A percentile compares a stretch with the other conserved stretches of the same genome.
Evolutionary conservation across 2,329 filamentous ascomycete genomes (phyloP).

Genomic region (Cercospora sp.): DNA sequence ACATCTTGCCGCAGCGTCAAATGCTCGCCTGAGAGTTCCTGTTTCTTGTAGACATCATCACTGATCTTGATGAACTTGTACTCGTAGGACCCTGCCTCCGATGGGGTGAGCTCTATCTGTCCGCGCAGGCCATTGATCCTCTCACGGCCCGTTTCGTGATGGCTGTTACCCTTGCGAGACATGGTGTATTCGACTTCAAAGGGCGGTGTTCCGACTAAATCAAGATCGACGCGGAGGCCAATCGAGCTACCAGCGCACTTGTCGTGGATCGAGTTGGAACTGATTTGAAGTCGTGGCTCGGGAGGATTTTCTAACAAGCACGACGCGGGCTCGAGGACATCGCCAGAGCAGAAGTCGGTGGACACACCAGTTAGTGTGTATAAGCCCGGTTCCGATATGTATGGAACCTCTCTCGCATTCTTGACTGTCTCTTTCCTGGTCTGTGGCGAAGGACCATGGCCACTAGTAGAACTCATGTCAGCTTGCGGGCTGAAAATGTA

Average conservation of each 20-base stretch:
- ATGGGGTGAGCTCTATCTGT: slow-evolving; percentile 81
- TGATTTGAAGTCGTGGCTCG: slow-evolving; percentile 74
- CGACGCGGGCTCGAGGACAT: slow-evolving; percentile 90
- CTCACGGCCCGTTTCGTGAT: slow-evolving; percentile 52
- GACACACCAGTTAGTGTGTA: slow-evolving; percentile 81
- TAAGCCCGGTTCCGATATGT: slow-evolving; percentile 74
- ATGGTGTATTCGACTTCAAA: slow-evolving; percentile 81
- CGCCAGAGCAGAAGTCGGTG: slow-evolving; percentile 79
- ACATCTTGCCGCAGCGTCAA: slow-evolving; percentile 77
- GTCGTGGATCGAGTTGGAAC: slow-evolving; percentile 80
- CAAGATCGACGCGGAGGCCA: slow-evolving; percentile 82
- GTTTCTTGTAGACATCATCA: slow-evolving; percentile 75
- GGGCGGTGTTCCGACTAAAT: slow-evolving; percentile 87
- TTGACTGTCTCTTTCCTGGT: slow-evolving; percentile 62
- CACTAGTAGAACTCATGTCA: slow-evolving; percentile 66
- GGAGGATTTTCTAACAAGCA: slow-evolving; percentile 89
- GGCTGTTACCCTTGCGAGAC: slow-evolving; percentile 59
- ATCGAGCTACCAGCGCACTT: slow-evolving; percentile 94
- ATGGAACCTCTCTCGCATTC: slow-evolving; percentile 62
- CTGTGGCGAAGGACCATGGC: slow-evolving; percentile 63
- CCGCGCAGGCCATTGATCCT: slow-evolving; percentile 70
- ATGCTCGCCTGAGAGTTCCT: slow-evolving; percentile 59
- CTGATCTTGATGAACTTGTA: slow-evolving; percentile 81
- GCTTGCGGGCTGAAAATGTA: slow-evolving; percentile 81
- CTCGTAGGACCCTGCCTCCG: slow-evolving; percentile 77